Conservation (phyloP, 2,329 filamentous ascomycete species). For the Sporothrix mexicana region DNA sequence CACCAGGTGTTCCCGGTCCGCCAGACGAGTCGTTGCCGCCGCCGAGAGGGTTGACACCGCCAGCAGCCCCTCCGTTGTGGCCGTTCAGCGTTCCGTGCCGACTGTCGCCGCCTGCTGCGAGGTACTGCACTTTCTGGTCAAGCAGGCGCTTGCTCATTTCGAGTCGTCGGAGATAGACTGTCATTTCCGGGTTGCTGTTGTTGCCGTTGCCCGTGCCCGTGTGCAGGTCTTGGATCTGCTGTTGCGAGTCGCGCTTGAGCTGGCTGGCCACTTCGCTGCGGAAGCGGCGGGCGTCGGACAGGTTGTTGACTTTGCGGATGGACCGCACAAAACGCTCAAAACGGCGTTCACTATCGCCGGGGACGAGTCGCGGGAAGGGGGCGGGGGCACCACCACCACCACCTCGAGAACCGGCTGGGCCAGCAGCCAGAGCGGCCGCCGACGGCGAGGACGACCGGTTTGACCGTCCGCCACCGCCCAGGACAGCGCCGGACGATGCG, state of each 20-base stretch:
- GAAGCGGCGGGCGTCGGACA: slow-evolving; percentile 91
- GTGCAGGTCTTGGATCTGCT: slow-evolving; percentile 54
- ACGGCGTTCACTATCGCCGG: slow-evolving; percentile 84
- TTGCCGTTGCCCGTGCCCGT: slow-evolving; percentile 21
- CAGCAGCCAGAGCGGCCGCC: background rate
- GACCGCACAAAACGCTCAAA: slow-evolving; percentile 98
- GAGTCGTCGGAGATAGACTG: slow-evolving; percentile 80
- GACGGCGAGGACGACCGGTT: background rate
- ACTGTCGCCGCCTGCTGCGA: slow-evolving; percentile 71
- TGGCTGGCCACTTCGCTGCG: slow-evolving; percentile 92
- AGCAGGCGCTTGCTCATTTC: slow-evolving; percentile 91
- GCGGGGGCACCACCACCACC: slow-evolving; percentile 6
- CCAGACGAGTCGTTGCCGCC: slow-evolving; percentile 8
- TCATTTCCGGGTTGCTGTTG: slow-evolving; percentile 68
- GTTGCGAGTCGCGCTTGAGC: slow-evolving; percentile 79
- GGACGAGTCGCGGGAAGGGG: slow-evolving; percentile 76
- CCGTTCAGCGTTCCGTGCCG: slow-evolving; percentile 39
- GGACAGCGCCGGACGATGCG: slow-evolving; percentile 69
- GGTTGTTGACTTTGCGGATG: slow-evolving; percentile 84
- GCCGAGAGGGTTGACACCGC: slow-evolving; percentile 2
- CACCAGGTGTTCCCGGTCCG: slow-evolving; percentile 4
- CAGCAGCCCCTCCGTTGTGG: background rate
- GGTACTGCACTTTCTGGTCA: slow-evolving; percentile 84
- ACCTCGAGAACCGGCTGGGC: background rate
- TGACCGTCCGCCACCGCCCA: slow-evolving; percentile 49